Percentiles rank a stretch among this genome's conserved stretches.
Evolutionary conservation across 2,329 filamentous ascomycete genomes (phyloP).

Genomic region (Pseudogymnoascus sp.): DNA sequence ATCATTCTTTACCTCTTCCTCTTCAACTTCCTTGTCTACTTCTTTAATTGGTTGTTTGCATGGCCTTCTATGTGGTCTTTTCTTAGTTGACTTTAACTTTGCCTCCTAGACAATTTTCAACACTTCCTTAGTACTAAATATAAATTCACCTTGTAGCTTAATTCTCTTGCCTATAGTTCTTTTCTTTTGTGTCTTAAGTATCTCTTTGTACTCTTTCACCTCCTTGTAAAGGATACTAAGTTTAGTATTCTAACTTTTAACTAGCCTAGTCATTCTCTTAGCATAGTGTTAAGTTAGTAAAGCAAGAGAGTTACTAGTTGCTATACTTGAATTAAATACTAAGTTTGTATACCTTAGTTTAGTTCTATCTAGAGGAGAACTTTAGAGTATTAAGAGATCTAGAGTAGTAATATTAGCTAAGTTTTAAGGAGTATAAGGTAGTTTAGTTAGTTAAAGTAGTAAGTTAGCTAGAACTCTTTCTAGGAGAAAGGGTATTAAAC

Average conservation of each 20-base stretch:
- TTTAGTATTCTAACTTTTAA: constrained; percentile 1
- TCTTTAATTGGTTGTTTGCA: too few relatives aligned
- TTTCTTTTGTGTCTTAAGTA: neutral
- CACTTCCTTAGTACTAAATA: neutral
- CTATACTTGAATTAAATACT: neutral
- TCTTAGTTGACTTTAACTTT: too few relatives aligned
- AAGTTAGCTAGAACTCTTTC: neutral
- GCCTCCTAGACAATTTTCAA: too few relatives aligned
- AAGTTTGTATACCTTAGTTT: neutral
- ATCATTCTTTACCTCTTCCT: neutral
- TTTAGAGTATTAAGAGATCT: neutral
- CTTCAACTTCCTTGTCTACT: neutral
- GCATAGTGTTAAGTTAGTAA: neutral
- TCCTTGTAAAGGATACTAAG: neutral
- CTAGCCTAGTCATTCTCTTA: neutral
- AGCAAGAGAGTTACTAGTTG: neutral
- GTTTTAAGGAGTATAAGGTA: neutral
- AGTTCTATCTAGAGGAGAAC: neutral
- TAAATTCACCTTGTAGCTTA: constrained; percentile 1
- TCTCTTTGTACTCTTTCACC: constrained; percentile 7
- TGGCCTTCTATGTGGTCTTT: too few relatives aligned
- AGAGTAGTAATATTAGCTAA: neutral
- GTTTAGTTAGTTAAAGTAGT: neutral
- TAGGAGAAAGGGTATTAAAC: neutral
- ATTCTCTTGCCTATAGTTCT: constrained; percentile 7